Conservation (phyloP, 1,139 yeast genomes). For the Yamadazyma jaroonii region DNA sequence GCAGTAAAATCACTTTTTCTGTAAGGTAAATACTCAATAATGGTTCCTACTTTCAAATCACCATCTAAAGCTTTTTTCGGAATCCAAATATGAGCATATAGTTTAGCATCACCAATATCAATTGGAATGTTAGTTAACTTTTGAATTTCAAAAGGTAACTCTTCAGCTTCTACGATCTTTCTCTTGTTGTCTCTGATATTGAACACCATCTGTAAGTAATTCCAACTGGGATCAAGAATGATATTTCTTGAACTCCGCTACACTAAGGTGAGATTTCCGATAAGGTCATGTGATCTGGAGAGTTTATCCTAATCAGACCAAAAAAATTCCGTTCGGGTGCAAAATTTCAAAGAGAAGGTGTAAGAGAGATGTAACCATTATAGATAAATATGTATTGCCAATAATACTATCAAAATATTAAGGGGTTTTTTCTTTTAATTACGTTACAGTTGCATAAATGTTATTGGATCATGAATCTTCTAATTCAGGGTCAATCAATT, state of each 20-base stretch:
- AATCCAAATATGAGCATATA: constrained; percentile 40
- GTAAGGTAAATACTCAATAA: constrained; percentile 41
- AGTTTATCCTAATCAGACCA: not conserved
- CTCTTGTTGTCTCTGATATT: constrained; percentile 23
- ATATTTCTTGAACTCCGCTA: not conserved
- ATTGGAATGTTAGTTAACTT: constrained; percentile 30
- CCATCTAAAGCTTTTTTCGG: constrained; percentile 23
- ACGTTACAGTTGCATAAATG: not conserved
- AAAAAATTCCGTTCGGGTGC: not conserved
- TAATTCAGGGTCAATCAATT: constrained; percentile 22
- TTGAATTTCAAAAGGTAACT: constrained; percentile 23
- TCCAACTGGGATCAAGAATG: not conserved
- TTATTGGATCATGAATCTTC: not conserved
- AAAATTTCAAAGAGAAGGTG: too few relatives aligned
- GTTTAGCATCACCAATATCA: constrained; percentile 31
- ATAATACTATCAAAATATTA: too few relatives aligned
- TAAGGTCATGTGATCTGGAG: not conserved
- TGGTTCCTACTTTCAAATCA: constrained; percentile 25
- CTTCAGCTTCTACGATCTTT: constrained; percentile 17
- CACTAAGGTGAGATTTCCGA: not conserved
- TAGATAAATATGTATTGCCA: not conserved
- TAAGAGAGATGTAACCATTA: not conserved
- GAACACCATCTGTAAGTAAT: constrained; percentile 7
- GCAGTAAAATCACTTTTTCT: constrained; percentile 41
- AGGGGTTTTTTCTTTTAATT: not conserved